Conservation (phyloP, 1,139 yeast genomes). For the Yamadazyma triangularis region DNA sequence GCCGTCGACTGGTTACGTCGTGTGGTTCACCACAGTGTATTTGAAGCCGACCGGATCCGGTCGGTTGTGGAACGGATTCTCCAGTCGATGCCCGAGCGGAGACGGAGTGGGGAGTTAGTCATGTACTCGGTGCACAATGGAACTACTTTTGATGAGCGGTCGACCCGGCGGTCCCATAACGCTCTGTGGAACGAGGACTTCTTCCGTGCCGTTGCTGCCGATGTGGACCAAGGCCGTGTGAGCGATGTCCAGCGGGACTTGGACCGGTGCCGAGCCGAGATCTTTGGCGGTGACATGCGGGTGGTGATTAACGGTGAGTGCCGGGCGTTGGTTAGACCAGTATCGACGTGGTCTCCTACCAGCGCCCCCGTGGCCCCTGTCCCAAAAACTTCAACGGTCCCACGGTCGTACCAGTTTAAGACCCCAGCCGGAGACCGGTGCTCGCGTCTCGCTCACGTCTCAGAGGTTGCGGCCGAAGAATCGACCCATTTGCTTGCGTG, state of each 20-base stretch:
- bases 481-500: conserved; percentile 69
- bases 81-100: conserved; percentile 71
- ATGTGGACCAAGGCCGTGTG: too few species aligned
- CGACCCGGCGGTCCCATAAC: too few species aligned
- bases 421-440: conserved; percentile 57
- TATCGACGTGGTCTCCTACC: too few species aligned
- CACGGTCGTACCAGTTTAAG: conserved; percentile 51
- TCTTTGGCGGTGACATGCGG: too few species aligned
- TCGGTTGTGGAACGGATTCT: conserved; percentile 71
- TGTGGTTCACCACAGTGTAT: conserved; percentile 59
- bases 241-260: too few species aligned
- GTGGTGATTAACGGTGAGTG: too few species aligned
- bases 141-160: conserved; percentile 49
- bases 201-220: too few species aligned
- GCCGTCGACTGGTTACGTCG: conserved; percentile 77
- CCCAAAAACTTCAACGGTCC: too few species aligned
- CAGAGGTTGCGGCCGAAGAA: conserved; percentile 82
- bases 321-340: too few species aligned
- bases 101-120: conserved; percentile 75
- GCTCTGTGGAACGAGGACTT: too few species aligned
- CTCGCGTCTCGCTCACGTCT: conserved; percentile 53
- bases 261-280: too few species aligned
- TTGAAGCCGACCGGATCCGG: conserved; percentile 68
- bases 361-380: too few species aligned
- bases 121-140: conserved; percentile 59